phyloP scores from a whole-genome alignment of 1,284 basidiomycete genomes.

The Trichosporon sp. region DNA sequence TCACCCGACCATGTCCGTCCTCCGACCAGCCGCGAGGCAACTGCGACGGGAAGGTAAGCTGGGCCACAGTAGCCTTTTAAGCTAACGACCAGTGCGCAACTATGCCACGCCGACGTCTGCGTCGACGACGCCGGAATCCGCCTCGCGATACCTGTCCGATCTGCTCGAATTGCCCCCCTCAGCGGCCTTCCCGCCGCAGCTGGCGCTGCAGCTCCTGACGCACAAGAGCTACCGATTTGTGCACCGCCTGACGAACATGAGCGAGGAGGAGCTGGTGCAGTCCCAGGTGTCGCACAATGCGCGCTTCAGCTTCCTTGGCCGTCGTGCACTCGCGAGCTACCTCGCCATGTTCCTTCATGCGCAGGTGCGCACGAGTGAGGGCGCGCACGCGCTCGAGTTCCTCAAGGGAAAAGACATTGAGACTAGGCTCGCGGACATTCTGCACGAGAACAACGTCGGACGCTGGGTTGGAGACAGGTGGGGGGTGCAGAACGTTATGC shows the following conservation, averaged over 20 bases:
- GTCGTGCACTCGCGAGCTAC: constrained; percentile 41
- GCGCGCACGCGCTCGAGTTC: constrained; percentile 6
- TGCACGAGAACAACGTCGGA: constrained; percentile 38
- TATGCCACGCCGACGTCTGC: neutral
- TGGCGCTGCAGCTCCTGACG: constrained; percentile 45
- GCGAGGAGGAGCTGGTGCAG: constrained; percentile 12
- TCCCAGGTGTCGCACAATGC: constrained; percentile 34
- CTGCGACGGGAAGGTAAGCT: constrained; percentile 1
- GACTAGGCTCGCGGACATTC: constrained; percentile 33
- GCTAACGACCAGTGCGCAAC: neutral
- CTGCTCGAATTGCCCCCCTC: constrained; percentile 35
- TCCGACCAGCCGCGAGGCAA: constrained; percentile 3
- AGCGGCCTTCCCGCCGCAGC: constrained; percentile 36
- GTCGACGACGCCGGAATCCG: constrained; percentile 19
- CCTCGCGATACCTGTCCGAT: constrained; percentile 36
- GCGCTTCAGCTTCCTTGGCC: constrained; percentile 41
- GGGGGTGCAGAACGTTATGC: constrained; percentile 37
- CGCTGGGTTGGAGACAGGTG: constrained; percentile 35
- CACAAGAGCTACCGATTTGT: constrained; percentile 46
- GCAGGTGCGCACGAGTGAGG: constrained; percentile 9
- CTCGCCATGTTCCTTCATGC: constrained; percentile 43
- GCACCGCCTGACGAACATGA: constrained; percentile 27
- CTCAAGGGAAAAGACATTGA: constrained; percentile 20
- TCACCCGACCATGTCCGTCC: neutral
- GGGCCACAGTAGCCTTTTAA: neutral